Conservation (phyloP, 148 eudicot species). For the Nyssa sinensis region DNA sequence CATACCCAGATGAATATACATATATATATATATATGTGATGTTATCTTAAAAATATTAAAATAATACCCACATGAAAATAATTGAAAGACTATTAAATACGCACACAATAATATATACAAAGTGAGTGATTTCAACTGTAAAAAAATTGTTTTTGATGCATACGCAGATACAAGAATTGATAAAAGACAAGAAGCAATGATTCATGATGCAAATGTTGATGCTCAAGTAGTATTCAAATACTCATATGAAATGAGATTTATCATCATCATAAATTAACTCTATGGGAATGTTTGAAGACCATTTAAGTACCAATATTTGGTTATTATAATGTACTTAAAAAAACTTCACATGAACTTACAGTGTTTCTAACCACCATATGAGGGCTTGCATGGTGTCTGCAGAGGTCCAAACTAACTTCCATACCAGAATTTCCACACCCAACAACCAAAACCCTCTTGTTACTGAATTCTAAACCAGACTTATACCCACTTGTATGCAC, state of each 20-base stretch:
- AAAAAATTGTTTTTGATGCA: not conserved
- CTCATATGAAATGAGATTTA: no score
- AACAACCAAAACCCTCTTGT: constrained; percentile 59
- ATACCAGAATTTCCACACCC: constrained; percentile 89
- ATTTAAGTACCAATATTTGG: no score
- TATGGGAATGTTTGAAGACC: no score
- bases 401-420: constrained; percentile 75
- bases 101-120: not conserved
- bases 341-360: constrained; percentile 33
- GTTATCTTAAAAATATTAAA: not conserved
- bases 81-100: not conserved
- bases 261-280: no score
- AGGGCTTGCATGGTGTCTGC: constrained; percentile 52
- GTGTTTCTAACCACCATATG: constrained; percentile 68
- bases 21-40: not conserved
- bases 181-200: not conserved
- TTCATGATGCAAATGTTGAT: no score
- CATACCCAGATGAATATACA: not conserved
- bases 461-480: constrained; percentile 40
- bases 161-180: not conserved
- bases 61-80: not conserved
- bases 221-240: no score
- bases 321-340: not conserved
- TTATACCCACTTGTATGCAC: constrained; percentile 63
- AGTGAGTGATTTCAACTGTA: not conserved